Conservation (phyloP, 1,139 yeast species). For the Hemisphaericaspora xylofermentans region DNA sequence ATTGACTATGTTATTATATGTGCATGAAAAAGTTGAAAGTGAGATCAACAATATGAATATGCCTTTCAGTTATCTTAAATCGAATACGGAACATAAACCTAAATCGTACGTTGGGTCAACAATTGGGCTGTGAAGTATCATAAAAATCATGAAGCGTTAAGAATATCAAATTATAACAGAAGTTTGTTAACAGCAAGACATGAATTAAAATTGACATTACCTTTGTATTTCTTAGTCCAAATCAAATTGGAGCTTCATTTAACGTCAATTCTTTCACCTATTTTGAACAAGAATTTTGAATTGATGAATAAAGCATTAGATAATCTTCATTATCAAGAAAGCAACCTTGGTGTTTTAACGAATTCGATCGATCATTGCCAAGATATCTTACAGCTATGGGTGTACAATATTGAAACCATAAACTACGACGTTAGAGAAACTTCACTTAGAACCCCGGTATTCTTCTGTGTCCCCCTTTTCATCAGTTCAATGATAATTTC, state of each 20-base stretch:
- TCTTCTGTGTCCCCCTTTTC: constrained; percentile 67
- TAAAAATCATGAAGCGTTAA: constrained; percentile 59
- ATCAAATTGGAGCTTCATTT: constrained; percentile 59
- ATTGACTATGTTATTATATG: constrained; percentile 64
- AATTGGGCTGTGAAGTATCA: constrained; percentile 66
- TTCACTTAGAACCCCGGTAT: constrained; percentile 70
- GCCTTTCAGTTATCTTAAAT: constrained; percentile 34
- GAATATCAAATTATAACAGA: constrained; percentile 52
- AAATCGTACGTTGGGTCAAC: constrained; percentile 50
- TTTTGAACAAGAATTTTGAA: constrained; percentile 64
- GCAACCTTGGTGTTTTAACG: constrained; percentile 56
- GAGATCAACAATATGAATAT: constrained; percentile 37
- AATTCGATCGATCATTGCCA: constrained; percentile 59
- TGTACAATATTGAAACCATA: constrained; percentile 60
- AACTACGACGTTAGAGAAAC: constrained; percentile 59
- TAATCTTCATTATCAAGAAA: constrained; percentile 26
- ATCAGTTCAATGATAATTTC: constrained; percentile 60
- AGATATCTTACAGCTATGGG: constrained; percentile 66
- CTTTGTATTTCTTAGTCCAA: constrained; percentile 61
- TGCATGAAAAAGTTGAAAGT: constrained; percentile 67
- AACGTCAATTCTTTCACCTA: constrained; percentile 54
- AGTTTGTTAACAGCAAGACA: constrained; percentile 51
- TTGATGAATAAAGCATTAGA: constrained; percentile 57
- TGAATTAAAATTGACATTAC: constrained; percentile 61
- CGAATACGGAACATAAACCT: constrained; percentile 65